A percentile compares a stretch with the other conserved stretches of the same genome.
Evolutionary conservation across 805 yeast genomes (phyloP).

Genomic region (Priceomyces medius): DNA sequence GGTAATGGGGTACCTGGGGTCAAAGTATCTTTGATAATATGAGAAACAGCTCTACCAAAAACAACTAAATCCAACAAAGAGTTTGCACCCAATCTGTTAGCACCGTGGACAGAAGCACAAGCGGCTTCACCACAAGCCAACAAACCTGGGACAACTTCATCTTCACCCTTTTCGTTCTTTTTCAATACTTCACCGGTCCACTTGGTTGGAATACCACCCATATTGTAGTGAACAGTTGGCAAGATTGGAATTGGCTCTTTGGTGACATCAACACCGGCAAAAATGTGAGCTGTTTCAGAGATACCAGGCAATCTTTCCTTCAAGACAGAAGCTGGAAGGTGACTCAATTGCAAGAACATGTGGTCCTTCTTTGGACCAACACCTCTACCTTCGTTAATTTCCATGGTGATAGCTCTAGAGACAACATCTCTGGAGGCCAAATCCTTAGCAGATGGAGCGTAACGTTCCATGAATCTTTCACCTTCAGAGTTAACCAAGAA

Average conservation of each 20-base stretch:
- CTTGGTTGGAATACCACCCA: conserved; percentile 99
- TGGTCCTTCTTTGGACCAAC: conserved; percentile 96
- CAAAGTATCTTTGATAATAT: conserved; percentile 80
- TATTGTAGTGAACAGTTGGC: conserved; percentile 98
- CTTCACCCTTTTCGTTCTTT: conserved; percentile 82
- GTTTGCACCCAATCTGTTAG: conserved; percentile 98
- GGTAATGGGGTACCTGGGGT: conserved; percentile 87
- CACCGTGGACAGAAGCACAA: conserved; percentile 99
- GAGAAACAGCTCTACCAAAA: conserved; percentile 97
- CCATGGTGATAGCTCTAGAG: conserved; percentile 97
- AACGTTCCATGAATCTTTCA: conserved; percentile 99
- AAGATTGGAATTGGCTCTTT: conserved; percentile 98
- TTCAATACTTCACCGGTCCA: conserved; percentile 95
- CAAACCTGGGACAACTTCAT: conserved; percentile 87
- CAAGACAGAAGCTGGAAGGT: conserved; percentile 86
- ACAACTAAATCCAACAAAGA: conserved; percentile 94
- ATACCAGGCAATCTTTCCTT: conserved; percentile 98
- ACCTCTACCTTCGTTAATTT: conserved; percentile 98
- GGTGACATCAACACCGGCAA: conserved; percentile 99
- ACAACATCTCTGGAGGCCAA: conserved; percentile 98
- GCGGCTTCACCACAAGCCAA: conserved; percentile 99
- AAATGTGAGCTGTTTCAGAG: conserved; percentile 96
- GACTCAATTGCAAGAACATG: conserved; percentile 90
- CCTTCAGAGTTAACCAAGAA: conserved; percentile 94
- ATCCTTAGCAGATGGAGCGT: conserved; percentile 98